Evolutionary conservation across 345 rosid genomes (phyloP).

Genomic region (Euphorbia pulcherrima): DNA sequence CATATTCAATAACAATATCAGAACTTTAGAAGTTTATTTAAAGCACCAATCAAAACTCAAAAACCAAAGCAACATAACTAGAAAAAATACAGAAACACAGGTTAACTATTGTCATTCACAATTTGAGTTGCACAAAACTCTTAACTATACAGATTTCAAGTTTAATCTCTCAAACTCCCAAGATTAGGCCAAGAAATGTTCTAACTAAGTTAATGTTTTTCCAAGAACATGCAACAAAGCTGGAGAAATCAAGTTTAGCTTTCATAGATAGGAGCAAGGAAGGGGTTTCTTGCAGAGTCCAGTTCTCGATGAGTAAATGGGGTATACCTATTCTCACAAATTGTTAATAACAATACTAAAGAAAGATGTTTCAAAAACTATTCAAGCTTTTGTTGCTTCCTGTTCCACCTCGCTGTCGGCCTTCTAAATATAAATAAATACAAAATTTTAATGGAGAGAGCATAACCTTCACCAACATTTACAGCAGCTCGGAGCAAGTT

Average conservation of each 20-base stretch:
- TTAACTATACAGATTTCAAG: neutral
- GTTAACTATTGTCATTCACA: neutral
- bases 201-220: neutral
- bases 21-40: slow-evolving; percentile 11
- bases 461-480: slow-evolving; percentile 66
- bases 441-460: neutral
- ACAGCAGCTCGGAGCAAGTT: slow-evolving; percentile 71
- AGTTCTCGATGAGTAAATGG: too few species aligned
- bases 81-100: neutral
- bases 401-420: neutral
- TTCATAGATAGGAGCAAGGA: too few species aligned
- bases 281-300: too few species aligned
- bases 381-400: neutral
- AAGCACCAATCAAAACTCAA: slow-evolving; percentile 1
- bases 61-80: neutral
- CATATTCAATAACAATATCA: neutral
- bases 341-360: neutral
- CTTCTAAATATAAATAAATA: neutral
- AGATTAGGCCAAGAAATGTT: neutral
- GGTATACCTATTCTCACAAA: too few species aligned
- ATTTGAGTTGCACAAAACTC: neutral
- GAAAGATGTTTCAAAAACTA: slow-evolving; percentile 1
- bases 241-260: too few species aligned
- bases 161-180: neutral
- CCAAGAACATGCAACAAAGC: neutral